Percentiles rank a stretch among this genome's conserved stretches.
Conservation (phyloP, 345 rosid species). For the Linum usitatissimum region DNA sequence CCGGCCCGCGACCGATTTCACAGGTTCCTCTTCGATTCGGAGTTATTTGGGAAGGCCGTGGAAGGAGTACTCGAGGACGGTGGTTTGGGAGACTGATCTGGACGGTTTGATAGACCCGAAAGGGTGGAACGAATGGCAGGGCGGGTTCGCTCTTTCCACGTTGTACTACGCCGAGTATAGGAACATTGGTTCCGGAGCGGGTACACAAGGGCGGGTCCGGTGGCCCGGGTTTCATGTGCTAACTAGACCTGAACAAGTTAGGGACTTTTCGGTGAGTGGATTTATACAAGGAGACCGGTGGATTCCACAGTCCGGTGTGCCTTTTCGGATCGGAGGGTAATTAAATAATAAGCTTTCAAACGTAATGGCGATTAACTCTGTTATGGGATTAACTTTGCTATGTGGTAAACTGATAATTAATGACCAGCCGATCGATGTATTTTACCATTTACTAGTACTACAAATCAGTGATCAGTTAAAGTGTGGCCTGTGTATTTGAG, state of each 20-base stretch:
- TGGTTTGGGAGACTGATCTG: slow-evolving; percentile 20
- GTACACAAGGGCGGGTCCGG: slow-evolving; percentile 26
- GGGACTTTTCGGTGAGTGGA: slow-evolving; percentile 31
- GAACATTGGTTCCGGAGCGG: slow-evolving; percentile 46
- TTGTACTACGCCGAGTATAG: slow-evolving; percentile 51
- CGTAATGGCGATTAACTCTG: too few relatives aligned
- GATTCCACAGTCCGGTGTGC: slow-evolving; percentile 58
- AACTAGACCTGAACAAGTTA: slow-evolving; percentile 23
- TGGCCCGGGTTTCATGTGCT: slow-evolving; percentile 73
- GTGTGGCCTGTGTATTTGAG: too few relatives aligned
- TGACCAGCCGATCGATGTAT: too few relatives aligned
- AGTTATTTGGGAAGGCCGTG: slow-evolving; percentile 48
- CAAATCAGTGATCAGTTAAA: too few relatives aligned
- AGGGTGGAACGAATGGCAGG: slow-evolving; percentile 60
- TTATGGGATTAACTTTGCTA: too few relatives aligned
- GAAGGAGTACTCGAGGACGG: slow-evolving; percentile 47
- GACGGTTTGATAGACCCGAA: slow-evolving; percentile 45
- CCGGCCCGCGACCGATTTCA: slow-evolving; percentile 32
- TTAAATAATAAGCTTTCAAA: slow-evolving; percentile 15
- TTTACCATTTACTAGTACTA: too few relatives aligned
- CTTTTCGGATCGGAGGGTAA: slow-evolving; percentile 27
- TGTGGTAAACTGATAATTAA: too few relatives aligned
- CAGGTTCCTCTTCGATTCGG: slow-evolving; percentile 21
- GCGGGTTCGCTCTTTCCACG: slow-evolving; percentile 41
- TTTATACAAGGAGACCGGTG: slow-evolving; percentile 53